Base-by-base conservation (phyloP, 179 eudicot genomes). In the Heliamphora pulchella region DNA sequence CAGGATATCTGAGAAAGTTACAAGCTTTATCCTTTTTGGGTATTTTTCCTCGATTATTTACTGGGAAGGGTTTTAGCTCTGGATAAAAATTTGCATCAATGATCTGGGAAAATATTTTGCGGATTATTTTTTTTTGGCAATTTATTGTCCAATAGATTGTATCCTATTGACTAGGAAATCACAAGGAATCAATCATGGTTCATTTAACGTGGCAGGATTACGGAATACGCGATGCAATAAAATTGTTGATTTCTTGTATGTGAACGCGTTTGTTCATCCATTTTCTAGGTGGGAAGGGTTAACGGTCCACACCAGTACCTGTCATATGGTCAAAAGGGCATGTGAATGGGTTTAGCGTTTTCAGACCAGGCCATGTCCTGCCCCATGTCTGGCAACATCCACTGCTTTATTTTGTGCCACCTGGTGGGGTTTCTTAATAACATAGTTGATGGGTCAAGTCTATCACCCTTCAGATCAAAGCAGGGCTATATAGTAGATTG, bases 221-320 rank as follows among this genome's bases (percentile, higher is more conserved):
- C 22, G 22, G 22, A 20, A 20, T 20, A 20, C 22, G 22, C 22
- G 22, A 20, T 20, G 22, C 22, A 20, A 20, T 20, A 20, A 20
- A 20, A 20, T 20, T 20, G 22, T 20, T 20, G 22, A 20, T 20
- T 20, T 20, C 22, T 20, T 20, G 22, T 20, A 20, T 20, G 22
- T 20, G 22, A 20, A 20, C 55, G 3, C 13, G 39, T 55, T 50
- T 67, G 74, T 17, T 78, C 8, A 53, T 78, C 41, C 74, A 13
- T 78, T 68, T 78, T 67, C 80, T 67, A 74, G 74, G 80, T 17
- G 80, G 80, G 64, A 78, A 53, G 74, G 65, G 74, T 53, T 78
- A 65, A 78, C 9, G 53, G 47, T 15, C n/a, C 51, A 20, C n/a
- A 15, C 39, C 80, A 53, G 61, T 31, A 65, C 20, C 1, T 41